Evolutionary conservation across 2,329 filamentous ascomycete genomes (phyloP), one percentile per base, ranked within the genome.

Genomic region (Xylariaceae sp.): DNA sequence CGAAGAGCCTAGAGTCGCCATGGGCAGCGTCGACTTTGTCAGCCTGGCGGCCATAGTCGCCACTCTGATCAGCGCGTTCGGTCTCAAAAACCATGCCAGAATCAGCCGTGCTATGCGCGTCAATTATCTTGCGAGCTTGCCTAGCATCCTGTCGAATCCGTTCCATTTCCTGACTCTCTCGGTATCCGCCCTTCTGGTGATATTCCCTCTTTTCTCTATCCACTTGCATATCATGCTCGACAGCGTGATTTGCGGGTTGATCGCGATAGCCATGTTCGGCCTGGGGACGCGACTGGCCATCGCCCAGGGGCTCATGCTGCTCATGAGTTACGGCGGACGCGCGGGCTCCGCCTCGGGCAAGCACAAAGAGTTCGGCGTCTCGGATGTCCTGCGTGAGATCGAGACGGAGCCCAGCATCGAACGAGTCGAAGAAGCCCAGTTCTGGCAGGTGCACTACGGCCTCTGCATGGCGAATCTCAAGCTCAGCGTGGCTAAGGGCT

Each of bases 361-460:
- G 32, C 71, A 72, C 46, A 68, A 67, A 37, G 74, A 77, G 12
- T 69, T 71, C 19, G 77, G 82, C 3, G 84, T 94, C 1, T 78
- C 83, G 3, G 84, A 86, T 19, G 86, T 96, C n/a, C 78, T 96
- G 64, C 81, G 83, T 52, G 90, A 95, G 69, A 92, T 99, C 48
- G 86, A 91, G 68, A 80, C 84, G 1, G 91, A 96, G 64, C 84
- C 88, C 1, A 80, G 81, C 51, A 84, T 97, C 22, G 80, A 81
- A 42, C 80, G 80, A 1, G 84, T 99, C 44, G 89, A 96, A 54
- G 92, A 96, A 66, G 92, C 92, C 1, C 86, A 91, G 67, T 96
- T 99, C 71, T 99, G 94, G 94, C 94, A 99, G 74, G 94, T 96
- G 13, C 94, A 99, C 72, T 96, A 97, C 69, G 92, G 92, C 1